Percentiles rank a stretch among this genome's conserved stretches.
phyloP scores from a whole-genome alignment of 2,329 filamentous ascomycete species.

The Anisogramma anomala region DNA sequence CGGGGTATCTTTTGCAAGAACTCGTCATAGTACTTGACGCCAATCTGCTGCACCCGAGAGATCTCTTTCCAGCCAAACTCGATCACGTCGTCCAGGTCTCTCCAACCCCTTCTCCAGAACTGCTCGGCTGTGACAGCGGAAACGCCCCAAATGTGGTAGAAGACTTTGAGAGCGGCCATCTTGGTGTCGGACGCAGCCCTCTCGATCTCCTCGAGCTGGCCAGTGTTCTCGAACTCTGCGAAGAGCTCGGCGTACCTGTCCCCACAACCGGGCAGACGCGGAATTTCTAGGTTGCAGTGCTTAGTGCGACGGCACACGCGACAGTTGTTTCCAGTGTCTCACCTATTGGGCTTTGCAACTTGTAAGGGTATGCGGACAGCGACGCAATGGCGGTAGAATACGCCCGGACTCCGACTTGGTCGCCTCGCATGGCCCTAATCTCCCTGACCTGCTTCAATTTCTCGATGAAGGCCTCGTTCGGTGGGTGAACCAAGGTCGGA shows the following conservation, averaged over 20 bases:
- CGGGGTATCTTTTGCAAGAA: conserved; percentile 62
- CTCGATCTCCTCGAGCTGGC: conserved; percentile 50
- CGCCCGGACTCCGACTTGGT: conserved; percentile 70
- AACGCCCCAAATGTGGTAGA: conserved; percentile 88
- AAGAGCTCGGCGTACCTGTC: conserved; percentile 68
- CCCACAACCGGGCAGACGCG: conserved; percentile 65
- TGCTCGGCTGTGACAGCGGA: conserved; percentile 68
- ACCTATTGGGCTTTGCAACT: conserved; percentile 31
- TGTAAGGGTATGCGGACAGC: conserved; percentile 65
- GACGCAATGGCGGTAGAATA: conserved; percentile 82
- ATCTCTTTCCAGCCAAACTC: conserved; percentile 69
- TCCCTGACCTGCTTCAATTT: conserved; percentile 64
- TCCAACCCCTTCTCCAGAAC: conserved; percentile 72
- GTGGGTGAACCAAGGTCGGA: conserved; percentile 54
- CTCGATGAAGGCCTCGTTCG: conserved; percentile 65
- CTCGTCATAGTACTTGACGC: conserved; percentile 87
- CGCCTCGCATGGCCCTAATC: conserved; percentile 57
- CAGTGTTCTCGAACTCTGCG: conserved; percentile 56
- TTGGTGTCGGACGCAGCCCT: conserved; percentile 53
- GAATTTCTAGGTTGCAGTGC: conserved; percentile 29
- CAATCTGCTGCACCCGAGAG: conserved; percentile 78
- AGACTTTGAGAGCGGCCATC: conserved; percentile 53
- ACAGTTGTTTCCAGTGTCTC: conserved; percentile 14
- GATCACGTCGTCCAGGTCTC: conserved; percentile 74
- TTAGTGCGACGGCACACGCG: not conserved